Evolutionary conservation across 2,329 filamentous ascomycete genomes (phyloP).

Genomic region (Mycosphaerelloides madeirae): DNA sequence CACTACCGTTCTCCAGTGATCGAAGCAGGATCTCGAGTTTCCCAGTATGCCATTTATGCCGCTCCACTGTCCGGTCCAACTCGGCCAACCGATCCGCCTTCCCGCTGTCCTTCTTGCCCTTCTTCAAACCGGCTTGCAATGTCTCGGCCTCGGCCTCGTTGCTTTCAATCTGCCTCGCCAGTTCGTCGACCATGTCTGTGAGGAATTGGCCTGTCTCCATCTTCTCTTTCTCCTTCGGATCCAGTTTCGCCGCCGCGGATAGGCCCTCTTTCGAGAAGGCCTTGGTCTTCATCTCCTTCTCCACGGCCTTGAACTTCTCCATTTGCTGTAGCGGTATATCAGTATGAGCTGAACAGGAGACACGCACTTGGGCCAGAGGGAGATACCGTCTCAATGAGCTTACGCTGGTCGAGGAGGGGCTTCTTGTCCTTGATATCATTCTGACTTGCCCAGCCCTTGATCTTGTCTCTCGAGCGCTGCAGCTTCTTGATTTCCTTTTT

Average conservation of each 20-base stretch:
- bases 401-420: conserved; percentile 86
- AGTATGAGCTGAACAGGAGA: conserved; percentile 14
- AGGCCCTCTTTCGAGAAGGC: conserved; percentile 98
- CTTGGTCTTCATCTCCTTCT: conserved; percentile 99
- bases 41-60: conserved; percentile 93
- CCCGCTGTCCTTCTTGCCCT: conserved; percentile 78
- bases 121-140: conserved; percentile 86
- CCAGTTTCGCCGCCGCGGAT: conserved; percentile 83
- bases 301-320: conserved; percentile 99
- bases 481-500: conserved; percentile 99
- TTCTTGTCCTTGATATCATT: conserved; percentile 99
- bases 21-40: conserved; percentile 88
- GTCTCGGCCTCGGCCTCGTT: conserved; percentile 85
- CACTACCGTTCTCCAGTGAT: conserved; percentile 84
- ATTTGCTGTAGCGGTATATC: conserved; percentile 63
- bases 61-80: conserved; percentile 77
- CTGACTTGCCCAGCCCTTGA: conserved; percentile 97
- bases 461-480: conserved; percentile 92
- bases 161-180: conserved; percentile 88
- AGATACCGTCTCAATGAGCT: conserved; percentile 91
- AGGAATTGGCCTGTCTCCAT: conserved; percentile 83
- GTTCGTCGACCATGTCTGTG: conserved; percentile 78
- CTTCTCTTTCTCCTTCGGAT: conserved; percentile 97
- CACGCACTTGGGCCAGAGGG: conserved; percentile 1
- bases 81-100: conserved; percentile 86